These are phyloP conservation scores for Massarina eburnea DNA, from an alignment of 2,329 filamentous ascomycete genomes.

Conservation along the genomic window DNA sequence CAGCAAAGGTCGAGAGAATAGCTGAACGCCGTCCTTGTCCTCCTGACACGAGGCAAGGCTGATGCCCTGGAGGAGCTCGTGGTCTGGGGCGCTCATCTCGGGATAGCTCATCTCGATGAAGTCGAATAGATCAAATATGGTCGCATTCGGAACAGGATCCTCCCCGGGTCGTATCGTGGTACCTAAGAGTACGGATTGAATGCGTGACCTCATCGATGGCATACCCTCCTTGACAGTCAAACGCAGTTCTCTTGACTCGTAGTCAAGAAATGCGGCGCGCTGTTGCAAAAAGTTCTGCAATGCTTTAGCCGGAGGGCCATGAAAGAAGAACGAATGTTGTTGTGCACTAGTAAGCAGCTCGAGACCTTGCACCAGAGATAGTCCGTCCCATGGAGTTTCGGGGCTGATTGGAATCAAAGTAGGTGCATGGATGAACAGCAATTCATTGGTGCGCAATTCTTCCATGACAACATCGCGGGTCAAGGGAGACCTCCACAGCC, in stretches of 20 bases:
- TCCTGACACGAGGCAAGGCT: slow-evolving; percentile 66
- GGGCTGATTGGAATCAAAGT: slow-evolving; percentile 71
- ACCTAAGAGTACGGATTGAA: slow-evolving; percentile 71
- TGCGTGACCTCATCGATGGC: slow-evolving; percentile 52
- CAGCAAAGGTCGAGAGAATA: slow-evolving; percentile 72
- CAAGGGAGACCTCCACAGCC: slow-evolving; percentile 81
- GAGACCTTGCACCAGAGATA: slow-evolving; percentile 54
- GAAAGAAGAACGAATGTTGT: slow-evolving; percentile 63
- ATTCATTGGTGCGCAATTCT: slow-evolving; percentile 77
- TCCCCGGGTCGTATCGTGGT: slow-evolving; percentile 68
- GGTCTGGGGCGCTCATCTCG: slow-evolving; percentile 51
- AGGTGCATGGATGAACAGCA: slow-evolving; percentile 76
- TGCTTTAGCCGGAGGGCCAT: slow-evolving; percentile 66
- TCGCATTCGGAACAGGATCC: slow-evolving; percentile 67
- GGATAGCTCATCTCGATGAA: slow-evolving; percentile 71
- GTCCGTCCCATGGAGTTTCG: slow-evolving; percentile 72
- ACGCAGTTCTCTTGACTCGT: slow-evolving; percentile 82
- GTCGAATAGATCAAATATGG: slow-evolving; percentile 90
- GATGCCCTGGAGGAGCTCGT: slow-evolving; percentile 65
- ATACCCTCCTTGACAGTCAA: slow-evolving; percentile 70
- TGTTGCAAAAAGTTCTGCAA: slow-evolving; percentile 77
- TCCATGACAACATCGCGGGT: slow-evolving; percentile 74
- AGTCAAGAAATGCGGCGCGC: slow-evolving; percentile 78
- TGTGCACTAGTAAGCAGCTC: slow-evolving; percentile 20
- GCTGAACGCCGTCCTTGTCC: slow-evolving; percentile 57